Conservation (phyloP, 176 grass and related monocot genomes). For the Triticum timopheevii region DNA sequence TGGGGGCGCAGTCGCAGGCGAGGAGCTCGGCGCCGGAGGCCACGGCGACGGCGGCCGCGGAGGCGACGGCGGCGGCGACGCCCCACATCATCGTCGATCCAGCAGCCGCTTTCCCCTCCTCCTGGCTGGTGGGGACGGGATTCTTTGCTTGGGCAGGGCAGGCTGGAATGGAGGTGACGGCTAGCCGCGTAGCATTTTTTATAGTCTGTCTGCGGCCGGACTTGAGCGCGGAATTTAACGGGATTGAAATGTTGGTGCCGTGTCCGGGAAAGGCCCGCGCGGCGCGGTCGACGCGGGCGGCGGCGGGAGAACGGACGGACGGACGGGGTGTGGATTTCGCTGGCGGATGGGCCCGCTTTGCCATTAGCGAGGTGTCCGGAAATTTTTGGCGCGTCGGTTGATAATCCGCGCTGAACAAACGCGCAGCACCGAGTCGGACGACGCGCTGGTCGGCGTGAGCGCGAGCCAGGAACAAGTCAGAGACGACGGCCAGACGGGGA, state of each 20-base stretch:
- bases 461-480: no score
- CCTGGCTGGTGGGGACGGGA: not conserved
- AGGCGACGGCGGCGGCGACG: conserved; percentile 40
- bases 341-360: no score
- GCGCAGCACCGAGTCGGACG: no score
- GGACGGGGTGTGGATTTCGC: no score
- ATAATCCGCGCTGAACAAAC: no score
- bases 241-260: not conserved
- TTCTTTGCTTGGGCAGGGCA: not conserved
- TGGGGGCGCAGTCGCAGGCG: conserved; percentile 36
- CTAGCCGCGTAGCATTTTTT: conserved; percentile 22
- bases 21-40: conserved; percentile 47
- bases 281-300: no score
- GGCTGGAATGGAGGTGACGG: not conserved
- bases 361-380: no score
- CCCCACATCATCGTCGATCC: conserved; percentile 44
- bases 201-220: not conserved
- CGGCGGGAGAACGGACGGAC: no score
- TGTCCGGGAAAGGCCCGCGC: no score
- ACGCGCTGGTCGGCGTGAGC: no score
- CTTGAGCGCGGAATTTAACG: not conserved
- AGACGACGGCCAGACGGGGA: no score
- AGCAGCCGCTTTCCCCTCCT: not conserved
- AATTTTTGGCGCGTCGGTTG: no score
- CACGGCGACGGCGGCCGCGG: conserved; percentile 39